Percentiles rank a stretch among this genome's conserved stretches.
Evolutionary conservation across 352 stramenopile genomes (phyloP).

Genomic region (Phytopythium cucurbitacearum): DNA sequence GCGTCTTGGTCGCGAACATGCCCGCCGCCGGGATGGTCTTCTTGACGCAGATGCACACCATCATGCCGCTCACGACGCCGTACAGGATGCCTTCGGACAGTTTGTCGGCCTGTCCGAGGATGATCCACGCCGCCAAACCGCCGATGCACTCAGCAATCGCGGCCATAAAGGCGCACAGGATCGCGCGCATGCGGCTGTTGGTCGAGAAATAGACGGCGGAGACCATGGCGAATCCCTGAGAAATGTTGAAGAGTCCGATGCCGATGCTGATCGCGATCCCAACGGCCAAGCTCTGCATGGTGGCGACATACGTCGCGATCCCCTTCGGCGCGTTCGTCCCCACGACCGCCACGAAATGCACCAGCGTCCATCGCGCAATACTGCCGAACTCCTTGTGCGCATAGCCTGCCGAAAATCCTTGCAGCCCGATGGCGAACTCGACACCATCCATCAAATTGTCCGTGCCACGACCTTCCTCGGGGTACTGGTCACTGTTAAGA

Average conservation of each 20-base stretch:
- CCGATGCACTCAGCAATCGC: conserved; percentile 87
- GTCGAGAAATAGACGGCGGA: conserved; percentile 96
- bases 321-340: conserved; percentile 96
- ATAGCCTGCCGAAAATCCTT: no score
- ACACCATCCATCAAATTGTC: conserved; percentile 23
- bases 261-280: conserved; percentile 90
- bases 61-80: conserved; percentile 91
- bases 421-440: conserved; percentile 8
- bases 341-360: conserved; percentile 88
- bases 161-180: conserved; percentile 89
- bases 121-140: conserved; percentile 81
- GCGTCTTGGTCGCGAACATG: conserved; percentile 79
- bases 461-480: conserved; percentile 12
- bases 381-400: no score
- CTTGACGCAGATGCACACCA: conserved; percentile 90
- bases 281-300: conserved; percentile 86
- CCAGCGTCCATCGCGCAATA: conserved; percentile 63
- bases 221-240: conserved; percentile 93
- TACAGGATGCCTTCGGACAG: conserved; percentile 87
- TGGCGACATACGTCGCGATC: conserved; percentile 92
- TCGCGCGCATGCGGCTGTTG: conserved; percentile 89
- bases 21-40: conserved; percentile 91
- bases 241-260: conserved; percentile 97
- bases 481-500: conserved; percentile 23
- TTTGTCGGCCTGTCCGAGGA: conserved; percentile 73